Base-by-base conservation (phyloP, 164 flowering plant genomes). In the Vitis riparia region DNA sequence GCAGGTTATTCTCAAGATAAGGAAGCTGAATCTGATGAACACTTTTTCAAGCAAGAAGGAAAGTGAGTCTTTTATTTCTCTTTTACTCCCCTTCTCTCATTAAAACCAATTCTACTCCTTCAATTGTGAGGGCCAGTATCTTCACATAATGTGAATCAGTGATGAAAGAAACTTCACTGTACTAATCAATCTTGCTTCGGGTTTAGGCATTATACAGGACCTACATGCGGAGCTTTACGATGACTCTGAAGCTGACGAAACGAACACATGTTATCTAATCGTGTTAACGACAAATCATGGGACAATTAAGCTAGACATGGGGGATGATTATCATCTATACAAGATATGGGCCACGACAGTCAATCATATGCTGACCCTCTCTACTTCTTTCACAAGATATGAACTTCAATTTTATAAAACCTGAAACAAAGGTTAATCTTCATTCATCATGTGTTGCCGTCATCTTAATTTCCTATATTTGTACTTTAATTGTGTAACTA, bases 301-400 rank as follows among this genome's bases (percentile, higher is more conserved):
- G 63, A 74, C 71, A 14, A 76, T 86, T 66, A 94, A 89, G 78
- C 77, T 94, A 51, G 92, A 94, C 79, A 94, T 94, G 95, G 82
- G 60, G 12, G 85, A 87, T 50, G 90, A 91, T 65, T 79, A 85
- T 68, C 74, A 76, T 9, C 83, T 77, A 49, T 89, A 86, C 80
- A 87, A 68, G 69, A 78, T 79, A 51, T 94, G 97, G 97, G 80
- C 90, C 13, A 74, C 76, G 49, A 83, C 97, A 53, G 86, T 92
- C 49, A 82, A 87, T 66, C 93, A 86, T 61, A 81, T 94, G 97
- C 82, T 94, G 17, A 75, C 73, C 84, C 85, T 88, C 44, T 87
- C 93, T 51, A 73, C 89, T 52, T 74, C 88, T 32, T 72, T 81
- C 61, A 73, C 87, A 11, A 86, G 87, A 75, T 88, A 84, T 75